Conservation (phyloP, 1,284 basidiomycete genomes). For the Crucibulum parvulum region DNA sequence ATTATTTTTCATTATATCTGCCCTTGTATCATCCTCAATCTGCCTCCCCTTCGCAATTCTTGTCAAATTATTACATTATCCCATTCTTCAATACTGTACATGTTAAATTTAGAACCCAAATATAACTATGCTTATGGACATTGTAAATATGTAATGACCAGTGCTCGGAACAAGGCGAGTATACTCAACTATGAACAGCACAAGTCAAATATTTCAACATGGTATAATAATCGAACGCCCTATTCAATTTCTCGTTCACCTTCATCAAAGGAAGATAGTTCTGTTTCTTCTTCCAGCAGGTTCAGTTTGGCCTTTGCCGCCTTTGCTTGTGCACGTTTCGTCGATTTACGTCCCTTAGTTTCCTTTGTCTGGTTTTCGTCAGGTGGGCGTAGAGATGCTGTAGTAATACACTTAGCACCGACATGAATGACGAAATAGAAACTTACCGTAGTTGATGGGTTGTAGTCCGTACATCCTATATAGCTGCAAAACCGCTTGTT, state of each 20-base stretch:
- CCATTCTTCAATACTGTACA: background rate
- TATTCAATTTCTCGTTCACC: background rate
- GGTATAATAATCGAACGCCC: too few relatives aligned
- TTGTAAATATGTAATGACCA: background rate
- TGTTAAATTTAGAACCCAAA: background rate
- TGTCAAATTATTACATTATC: conserved; percentile 3
- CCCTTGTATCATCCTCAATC: conserved; percentile 4
- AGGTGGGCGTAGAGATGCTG: conserved; percentile 62
- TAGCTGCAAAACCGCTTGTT: conserved; percentile 90
- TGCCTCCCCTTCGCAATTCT: conserved; percentile 13
- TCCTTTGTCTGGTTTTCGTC: conserved; percentile 52
- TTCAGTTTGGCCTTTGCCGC: conserved; percentile 12
- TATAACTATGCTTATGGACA: background rate
- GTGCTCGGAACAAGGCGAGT: too few relatives aligned
- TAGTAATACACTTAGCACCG: background rate
- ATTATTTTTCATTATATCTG: conserved; percentile 1
- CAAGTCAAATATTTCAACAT: background rate
- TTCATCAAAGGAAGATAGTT: background rate
- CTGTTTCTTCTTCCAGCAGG: background rate
- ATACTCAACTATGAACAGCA: background rate
- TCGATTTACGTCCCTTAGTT: conserved; percentile 61
- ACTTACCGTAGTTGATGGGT: conserved; percentile 65
- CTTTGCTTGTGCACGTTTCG: conserved; percentile 38
- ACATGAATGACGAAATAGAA: background rate
- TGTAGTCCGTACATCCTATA: conserved; percentile 80